Evolutionary conservation across 164 flowering plant species (phyloP).

Genomic region (Berberis vulgaris): DNA sequence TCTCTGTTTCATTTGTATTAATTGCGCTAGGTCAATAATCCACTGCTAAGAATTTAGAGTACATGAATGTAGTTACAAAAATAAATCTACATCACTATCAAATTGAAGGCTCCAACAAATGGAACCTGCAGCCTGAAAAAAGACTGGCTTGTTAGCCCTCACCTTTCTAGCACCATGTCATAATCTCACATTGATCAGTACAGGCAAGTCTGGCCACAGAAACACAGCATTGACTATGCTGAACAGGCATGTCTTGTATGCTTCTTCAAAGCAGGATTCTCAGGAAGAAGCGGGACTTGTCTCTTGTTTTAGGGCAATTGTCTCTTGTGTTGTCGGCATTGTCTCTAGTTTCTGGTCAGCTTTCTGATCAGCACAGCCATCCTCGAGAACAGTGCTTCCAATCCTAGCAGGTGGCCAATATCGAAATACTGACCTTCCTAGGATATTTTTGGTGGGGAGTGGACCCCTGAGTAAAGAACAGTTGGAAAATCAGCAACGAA

Average conservation of each 20-base stretch:
- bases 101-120: neutral
- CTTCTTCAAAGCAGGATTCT: neutral
- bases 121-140: neutral
- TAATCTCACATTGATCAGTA: too few relatives aligned
- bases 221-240: too few relatives aligned
- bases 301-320: constrained; percentile 12
- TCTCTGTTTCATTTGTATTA: too few relatives aligned
- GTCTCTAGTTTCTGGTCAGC: neutral
- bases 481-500: neutral
- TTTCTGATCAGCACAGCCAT: constrained; percentile 51
- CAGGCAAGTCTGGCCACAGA: too few relatives aligned
- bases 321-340: too few relatives aligned
- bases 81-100: neutral
- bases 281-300: constrained; percentile 8
- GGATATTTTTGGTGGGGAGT: constrained; percentile 79
- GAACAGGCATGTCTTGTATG: neutral
- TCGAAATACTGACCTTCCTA: constrained; percentile 83
- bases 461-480: constrained; percentile 58
- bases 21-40: too few relatives aligned
- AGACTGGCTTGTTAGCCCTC: neutral
- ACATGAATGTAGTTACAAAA: neutral
- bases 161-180: too few relatives aligned
- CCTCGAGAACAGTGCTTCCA: constrained; percentile 61
- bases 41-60: too few relatives aligned
- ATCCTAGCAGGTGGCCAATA: constrained; percentile 93